Percentiles rank a stretch among this genome's conserved stretches.
Conservation (phyloP, 176 grass and related monocot species). For the Panicum miliaceum region DNA sequence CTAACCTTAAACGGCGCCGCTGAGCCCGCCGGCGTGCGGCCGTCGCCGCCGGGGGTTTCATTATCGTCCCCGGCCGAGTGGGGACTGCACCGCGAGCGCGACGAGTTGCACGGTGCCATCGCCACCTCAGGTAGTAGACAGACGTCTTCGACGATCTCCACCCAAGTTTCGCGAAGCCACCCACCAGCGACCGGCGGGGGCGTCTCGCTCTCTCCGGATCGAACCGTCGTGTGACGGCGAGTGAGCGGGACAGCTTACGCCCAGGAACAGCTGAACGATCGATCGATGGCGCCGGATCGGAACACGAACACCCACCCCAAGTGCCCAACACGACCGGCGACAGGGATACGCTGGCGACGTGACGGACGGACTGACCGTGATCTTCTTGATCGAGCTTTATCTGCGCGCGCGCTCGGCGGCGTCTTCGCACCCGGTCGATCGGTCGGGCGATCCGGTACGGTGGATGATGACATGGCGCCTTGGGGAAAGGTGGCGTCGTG, state of each 20-base stretch:
- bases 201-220: not conserved
- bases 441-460: not conserved
- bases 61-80: too few species aligned
- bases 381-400: not conserved
- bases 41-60: too few species aligned
- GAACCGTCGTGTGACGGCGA: not conserved
- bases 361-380: conserved; percentile 6
- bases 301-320: not conserved
- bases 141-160: not conserved
- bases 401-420: not conserved
- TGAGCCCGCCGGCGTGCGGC: too few species aligned
- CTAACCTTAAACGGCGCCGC: not conserved
- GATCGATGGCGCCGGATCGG: not conserved
- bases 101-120: too few species aligned
- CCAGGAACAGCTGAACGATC: not conserved
- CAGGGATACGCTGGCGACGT: conserved; percentile 3
- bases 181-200: too few species aligned
- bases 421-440: not conserved
- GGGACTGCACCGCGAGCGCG: too few species aligned
- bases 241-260: not conserved
- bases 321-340: not conserved
- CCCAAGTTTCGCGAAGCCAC: not conserved
- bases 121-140: not conserved
- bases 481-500: not conserved
- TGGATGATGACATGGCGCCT: not conserved